Evolutionary conservation across 805 yeast species (phyloP).

Genomic region (Candida nemodendra): DNA sequence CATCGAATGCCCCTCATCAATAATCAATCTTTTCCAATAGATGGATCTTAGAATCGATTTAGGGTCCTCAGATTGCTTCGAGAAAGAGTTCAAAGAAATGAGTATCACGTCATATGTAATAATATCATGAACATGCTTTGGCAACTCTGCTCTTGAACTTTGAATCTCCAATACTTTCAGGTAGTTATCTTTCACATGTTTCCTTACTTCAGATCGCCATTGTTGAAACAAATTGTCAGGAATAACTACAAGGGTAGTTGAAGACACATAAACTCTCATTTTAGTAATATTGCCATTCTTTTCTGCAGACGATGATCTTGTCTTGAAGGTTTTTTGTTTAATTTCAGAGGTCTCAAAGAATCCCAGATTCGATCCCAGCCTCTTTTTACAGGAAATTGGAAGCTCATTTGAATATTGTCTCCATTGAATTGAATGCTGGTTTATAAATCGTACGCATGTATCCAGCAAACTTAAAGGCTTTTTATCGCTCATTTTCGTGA

Average conservation of each 20-base stretch:
- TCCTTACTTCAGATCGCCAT: constrained; percentile 58
- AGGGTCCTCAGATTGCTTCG: constrained; percentile 36
- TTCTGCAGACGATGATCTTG: constrained; percentile 15
- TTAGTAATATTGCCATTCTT: constrained; percentile 6
- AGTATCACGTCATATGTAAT: constrained; percentile 52
- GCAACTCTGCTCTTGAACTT: constrained; percentile 17
- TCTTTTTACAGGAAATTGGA: constrained; percentile 41
- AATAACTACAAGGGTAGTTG: constrained; percentile 56
- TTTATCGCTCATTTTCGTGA: constrained; percentile 17
- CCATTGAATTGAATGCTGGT: constrained; percentile 58
- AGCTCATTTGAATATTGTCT: constrained; percentile 41
- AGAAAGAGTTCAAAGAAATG: constrained; percentile 46
- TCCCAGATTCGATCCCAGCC: constrained; percentile 42
- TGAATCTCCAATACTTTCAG: constrained; percentile 37
- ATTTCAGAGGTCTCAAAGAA: constrained; percentile 35
- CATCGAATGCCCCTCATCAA: constrained; percentile 77
- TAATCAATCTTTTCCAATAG: constrained; percentile 67
- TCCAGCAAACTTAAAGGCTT: constrained; percentile 33
- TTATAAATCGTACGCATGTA: constrained; percentile 43
- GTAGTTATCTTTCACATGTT: constrained; percentile 45
- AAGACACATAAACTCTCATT: constrained; percentile 42
- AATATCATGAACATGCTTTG: constrained; percentile 35
- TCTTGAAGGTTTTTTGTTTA: constrained; percentile 9
- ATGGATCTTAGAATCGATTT: constrained; percentile 41
- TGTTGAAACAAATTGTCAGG: constrained; percentile 69